Evolutionary conservation across 257 asterid genomes (phyloP).

Genomic region (Solanum chilense): DNA sequence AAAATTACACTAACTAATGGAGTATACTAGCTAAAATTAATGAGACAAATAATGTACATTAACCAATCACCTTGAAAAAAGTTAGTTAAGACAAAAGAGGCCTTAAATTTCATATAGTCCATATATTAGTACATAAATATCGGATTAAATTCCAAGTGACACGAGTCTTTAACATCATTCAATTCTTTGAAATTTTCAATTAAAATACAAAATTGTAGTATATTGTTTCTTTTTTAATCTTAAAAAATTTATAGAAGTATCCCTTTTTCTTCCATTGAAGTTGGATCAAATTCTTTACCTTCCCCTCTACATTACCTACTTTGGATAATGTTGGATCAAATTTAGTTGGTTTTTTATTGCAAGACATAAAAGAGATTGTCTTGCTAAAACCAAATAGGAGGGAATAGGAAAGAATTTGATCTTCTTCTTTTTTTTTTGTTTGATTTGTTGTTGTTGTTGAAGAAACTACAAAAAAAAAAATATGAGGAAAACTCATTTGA

Average conservation of each 20-base stretch:
- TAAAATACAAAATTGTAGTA: background rate
- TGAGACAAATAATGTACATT: background rate
- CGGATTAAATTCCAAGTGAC: background rate
- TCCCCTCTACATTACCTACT: too few species aligned
- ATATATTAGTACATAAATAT: background rate
- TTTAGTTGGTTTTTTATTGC: background rate
- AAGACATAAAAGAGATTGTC: background rate
- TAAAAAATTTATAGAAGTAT: background rate
- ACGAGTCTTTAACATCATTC: background rate
- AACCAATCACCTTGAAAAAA: background rate
- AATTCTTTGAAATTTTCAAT: background rate
- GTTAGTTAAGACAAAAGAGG: background rate
- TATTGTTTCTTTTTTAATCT: background rate
- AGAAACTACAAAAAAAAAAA: constrained; percentile 10
- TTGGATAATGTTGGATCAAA: too few species aligned
- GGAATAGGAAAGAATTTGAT: constrained; percentile 29
- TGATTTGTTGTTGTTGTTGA: background rate
- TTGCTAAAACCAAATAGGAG: background rate
- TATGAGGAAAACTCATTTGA: constrained; percentile 44
- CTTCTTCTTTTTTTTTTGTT: constrained; percentile 15
- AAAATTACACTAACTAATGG: too few species aligned
- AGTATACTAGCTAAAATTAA: background rate
- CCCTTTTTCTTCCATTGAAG: background rate
- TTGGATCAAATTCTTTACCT: background rate
- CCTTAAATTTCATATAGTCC: background rate